Percentiles rank a stretch among this genome's conserved stretches.
These are phyloP conservation scores for Colletotrichum zoysiae DNA, from an alignment of 2,329 filamentous ascomycete species.

Conservation along the genomic window DNA sequence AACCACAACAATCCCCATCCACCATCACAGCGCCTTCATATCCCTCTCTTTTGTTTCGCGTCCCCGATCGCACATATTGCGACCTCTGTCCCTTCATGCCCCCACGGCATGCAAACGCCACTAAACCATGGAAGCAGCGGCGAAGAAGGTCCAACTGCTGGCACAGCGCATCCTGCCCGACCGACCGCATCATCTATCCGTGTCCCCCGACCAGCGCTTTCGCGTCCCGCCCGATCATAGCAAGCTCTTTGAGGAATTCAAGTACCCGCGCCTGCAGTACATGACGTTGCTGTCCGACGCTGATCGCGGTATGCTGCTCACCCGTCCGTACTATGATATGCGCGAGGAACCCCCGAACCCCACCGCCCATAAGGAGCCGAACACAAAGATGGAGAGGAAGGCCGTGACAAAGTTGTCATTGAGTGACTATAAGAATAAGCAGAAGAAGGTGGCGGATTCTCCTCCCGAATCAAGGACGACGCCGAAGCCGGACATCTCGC, in stretches of 20 bases:
- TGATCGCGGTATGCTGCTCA: constrained; percentile 69
- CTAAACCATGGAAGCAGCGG: constrained; percentile 70
- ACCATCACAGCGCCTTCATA: constrained; percentile 23
- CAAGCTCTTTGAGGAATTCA: constrained; percentile 62
- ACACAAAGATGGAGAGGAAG: constrained; percentile 62
- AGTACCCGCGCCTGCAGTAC: constrained; percentile 66
- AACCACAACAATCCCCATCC: constrained; percentile 27
- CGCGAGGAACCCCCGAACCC: constrained; percentile 62
- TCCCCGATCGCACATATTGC: constrained; percentile 27
- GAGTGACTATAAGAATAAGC: constrained; percentile 71
- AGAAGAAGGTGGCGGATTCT: constrained; percentile 50
- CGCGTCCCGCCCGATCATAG: constrained; percentile 56
- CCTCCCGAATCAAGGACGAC: constrained; percentile 41
- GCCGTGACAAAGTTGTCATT: constrained; percentile 64
- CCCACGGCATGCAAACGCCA: constrained; percentile 45
- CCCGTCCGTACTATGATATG: constrained; percentile 69
- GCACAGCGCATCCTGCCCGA: constrained; percentile 65
- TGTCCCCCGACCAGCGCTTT: constrained; percentile 62
- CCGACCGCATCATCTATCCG: constrained; percentile 66
- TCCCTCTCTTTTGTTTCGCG: constrained; percentile 13
- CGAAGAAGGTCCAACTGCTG: constrained; percentile 67
- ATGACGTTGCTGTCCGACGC: constrained; percentile 69
- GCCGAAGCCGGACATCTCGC: constrained; percentile 47
- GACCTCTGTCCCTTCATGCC: constrained; percentile 34
- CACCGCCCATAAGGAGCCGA: constrained; percentile 55